Evolutionary conservation across 2,329 filamentous ascomycete genomes (phyloP), one percentile per base, ranked within the genome.

Genomic region (Arthroderma sp.): DNA sequence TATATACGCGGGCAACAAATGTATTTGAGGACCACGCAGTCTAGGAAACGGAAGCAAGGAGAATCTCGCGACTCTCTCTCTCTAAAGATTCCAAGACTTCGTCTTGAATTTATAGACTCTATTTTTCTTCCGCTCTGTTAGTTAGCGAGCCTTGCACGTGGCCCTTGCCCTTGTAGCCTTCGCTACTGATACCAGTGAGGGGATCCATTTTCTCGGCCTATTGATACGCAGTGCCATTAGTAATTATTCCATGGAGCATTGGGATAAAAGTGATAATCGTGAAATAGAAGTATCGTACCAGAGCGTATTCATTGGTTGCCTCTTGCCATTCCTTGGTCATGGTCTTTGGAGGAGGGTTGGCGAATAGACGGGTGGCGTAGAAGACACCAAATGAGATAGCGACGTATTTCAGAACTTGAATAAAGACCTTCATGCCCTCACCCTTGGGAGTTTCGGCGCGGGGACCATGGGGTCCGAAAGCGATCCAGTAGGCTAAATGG

Each of bases 251-350:
- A 15, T 31, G 44, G 44, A 30, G 30, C 8, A 37, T 36, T 15
- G 36, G 29, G 8, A 41, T 30, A 36, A 38, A 33, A 36, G 28
- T 33, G 32, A 36, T 5, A 5, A 30, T 43, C 37, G 33, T 32
- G 22, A 38, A 29, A 22, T 29, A 40, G 44, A 31, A 37, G 29
- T 43, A 43, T 36, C 79, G 59, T 71, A 94, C 89, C 78, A 80
- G 88, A 66, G 95, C 75, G 68, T 84, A 91, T 73, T 95, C 91
- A 70, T 98, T 94, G 56, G 82, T 77, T 57, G 83, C 83, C 74
- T 96, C 87, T 73, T 98, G 86, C 79, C 84, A 96, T 71, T 98
- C 91, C 75, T 86, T 84, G 71, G 74, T 89, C 88, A 98, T 94
- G 60, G 89, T 94, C 66, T 74, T 72, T 55, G 91, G 91, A 51